A percentile compares a stretch with the other conserved stretches of the same genome.
Evolutionary conservation across 2,329 filamentous ascomycete species (phyloP).

Genomic region (Xylariaceae sp.): DNA sequence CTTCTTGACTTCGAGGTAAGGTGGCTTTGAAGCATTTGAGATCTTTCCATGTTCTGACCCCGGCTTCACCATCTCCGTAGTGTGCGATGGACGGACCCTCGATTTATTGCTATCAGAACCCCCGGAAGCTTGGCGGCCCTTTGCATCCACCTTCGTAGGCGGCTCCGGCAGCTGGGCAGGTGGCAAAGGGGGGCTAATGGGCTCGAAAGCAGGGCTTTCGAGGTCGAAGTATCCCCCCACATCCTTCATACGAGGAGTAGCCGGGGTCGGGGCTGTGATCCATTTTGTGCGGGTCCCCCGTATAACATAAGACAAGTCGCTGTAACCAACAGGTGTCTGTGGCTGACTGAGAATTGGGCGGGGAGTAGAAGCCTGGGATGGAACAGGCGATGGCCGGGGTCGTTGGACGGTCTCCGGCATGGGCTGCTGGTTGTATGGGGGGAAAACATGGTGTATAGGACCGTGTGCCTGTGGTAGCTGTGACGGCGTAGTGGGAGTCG

Average conservation of each 20-base stretch:
- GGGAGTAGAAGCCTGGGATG: constrained; percentile 19
- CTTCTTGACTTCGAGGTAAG: constrained; percentile 48
- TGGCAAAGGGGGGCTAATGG: constrained; percentile 49
- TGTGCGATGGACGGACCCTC: constrained; percentile 33
- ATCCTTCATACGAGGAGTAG: constrained; percentile 44
- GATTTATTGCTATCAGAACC: constrained; percentile 23
- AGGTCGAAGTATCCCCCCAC: constrained; percentile 33
- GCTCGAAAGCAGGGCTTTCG: constrained; percentile 52
- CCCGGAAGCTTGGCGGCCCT: constrained; percentile 30
- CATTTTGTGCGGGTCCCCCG: constrained; percentile 51
- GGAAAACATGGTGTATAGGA: constrained; percentile 18
- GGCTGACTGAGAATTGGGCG: constrained; percentile 15
- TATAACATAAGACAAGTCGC: constrained; percentile 25
- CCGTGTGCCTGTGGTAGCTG: constrained; percentile 19
- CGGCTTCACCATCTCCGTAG: constrained; percentile 29
- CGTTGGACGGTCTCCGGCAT: constrained; percentile 17
- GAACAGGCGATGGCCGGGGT: constrained; percentile 18
- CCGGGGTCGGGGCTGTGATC: constrained; percentile 51
- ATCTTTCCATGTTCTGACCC: constrained; percentile 43
- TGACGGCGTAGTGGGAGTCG: constrained; percentile 21
- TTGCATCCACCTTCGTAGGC: constrained; percentile 30
- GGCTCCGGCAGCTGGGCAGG: constrained; percentile 34
- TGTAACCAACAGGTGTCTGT: constrained; percentile 22
- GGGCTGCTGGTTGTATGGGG: constrained; percentile 27
- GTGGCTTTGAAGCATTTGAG: constrained; percentile 38